Evolutionary conservation across 2,329 filamentous ascomycete species (phyloP), one percentile per base, ranked within the genome.

Genomic region (Colletotrichum noveboracense): DNA sequence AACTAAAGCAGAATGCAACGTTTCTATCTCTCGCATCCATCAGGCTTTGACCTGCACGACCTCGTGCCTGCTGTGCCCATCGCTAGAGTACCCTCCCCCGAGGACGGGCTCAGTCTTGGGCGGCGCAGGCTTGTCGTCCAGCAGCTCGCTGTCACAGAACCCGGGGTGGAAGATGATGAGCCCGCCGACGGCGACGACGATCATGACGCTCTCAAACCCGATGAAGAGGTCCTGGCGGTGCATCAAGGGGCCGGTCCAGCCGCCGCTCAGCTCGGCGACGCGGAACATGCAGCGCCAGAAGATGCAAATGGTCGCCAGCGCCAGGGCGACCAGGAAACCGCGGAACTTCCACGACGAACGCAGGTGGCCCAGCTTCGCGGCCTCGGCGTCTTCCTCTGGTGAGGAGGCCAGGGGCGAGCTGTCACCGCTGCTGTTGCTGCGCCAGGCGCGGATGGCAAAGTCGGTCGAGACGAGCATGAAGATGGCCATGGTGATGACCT

Each of bases 251-350:
- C 92, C 92, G 5, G 80, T 83, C 89, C 92, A 95, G 2, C 93
- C 93, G 68, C 89, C 86, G 77, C 88, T 90, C 77, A 95, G 84
- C 87, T 95, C 93, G 1, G 90, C 90, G 26, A 94, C 90, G 70
- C 93, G 89, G 83, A 92, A 95, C 56, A 92, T 89, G 77, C 89
- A 92, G 10, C 93, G 87, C 79, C 90, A 90, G 76, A 94, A 90
- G 79, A 95, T 91, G 78, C 88, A 89, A 14, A 93, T 68, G n/a
- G 92, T 92, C 3, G 91, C 88, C 3, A 93, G 81, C 2, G 84
- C 81, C 21, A 94, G 85, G 13, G 89, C 90, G n/a, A 79, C 79
- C 7, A 92, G 81, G 81, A 93, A 93, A 14, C 85, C 85, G 70
- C 85, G 85, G 84, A 93, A 93, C 28, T 82, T 24, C 10, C 78